Percentiles rank a stretch among this genome's conserved stretches.
These are phyloP conservation scores for Pachyrhizus erosus DNA, from an alignment of 306 rosid genomes.

Conservation along the genomic window DNA sequence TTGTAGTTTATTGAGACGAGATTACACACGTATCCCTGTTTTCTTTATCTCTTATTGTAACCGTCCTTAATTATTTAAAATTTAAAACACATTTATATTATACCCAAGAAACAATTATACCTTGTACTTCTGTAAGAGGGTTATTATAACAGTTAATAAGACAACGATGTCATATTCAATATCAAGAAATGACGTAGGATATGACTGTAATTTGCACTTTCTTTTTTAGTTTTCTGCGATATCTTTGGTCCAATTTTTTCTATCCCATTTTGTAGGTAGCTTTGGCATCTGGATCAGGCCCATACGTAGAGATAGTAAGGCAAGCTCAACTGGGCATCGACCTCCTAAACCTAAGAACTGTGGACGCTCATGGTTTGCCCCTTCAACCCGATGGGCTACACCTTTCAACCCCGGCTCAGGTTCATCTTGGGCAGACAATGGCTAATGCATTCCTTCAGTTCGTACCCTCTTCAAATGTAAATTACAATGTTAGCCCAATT, in stretches of 20 bases:
- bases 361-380: constrained; percentile 65
- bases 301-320: constrained; percentile 58
- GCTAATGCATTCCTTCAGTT: constrained; percentile 63
- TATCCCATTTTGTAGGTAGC: constrained; percentile 57
- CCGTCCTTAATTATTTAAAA: too few relatives aligned
- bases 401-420: constrained; percentile 63
- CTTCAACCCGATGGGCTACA: constrained; percentile 68
- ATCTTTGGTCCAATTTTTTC: not conserved
- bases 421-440: constrained; percentile 61
- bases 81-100: too few relatives aligned
- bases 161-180: not conserved
- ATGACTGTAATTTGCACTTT: not conserved
- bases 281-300: constrained; percentile 68
- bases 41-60: too few relatives aligned
- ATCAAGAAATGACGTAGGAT: not conserved
- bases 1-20: too few relatives aligned
- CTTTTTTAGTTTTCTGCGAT: not conserved
- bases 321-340: constrained; percentile 67
- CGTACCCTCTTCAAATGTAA: constrained; percentile 34
- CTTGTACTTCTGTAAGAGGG: not conserved
- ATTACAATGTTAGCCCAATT: constrained; percentile 11
- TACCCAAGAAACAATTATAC: not conserved
- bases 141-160: not conserved
- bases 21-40: too few relatives aligned
- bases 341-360: constrained; percentile 59